Conservation (phyloP, 2,329 filamentous ascomycete species). For the Botrytis aclada region DNA sequence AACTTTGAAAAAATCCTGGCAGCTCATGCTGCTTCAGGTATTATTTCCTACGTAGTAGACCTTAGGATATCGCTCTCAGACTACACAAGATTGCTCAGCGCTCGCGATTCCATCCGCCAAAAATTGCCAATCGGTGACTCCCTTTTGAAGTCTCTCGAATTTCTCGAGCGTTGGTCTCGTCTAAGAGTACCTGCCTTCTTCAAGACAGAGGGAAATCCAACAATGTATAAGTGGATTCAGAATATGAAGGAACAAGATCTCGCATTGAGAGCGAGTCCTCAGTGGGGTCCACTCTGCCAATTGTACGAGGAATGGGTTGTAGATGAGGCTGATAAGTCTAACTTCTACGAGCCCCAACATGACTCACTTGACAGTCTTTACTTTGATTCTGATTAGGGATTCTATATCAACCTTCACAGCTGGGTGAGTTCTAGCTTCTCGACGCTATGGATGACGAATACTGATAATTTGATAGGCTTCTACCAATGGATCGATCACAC, state of each 20-base stretch:
- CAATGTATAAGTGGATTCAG: not conserved
- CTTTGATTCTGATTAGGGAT: not conserved
- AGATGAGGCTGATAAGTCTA: not conserved
- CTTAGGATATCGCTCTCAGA: not conserved
- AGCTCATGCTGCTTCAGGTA: not conserved
- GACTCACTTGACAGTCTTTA: not conserved
- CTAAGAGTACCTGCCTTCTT: not conserved
- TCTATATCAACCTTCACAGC: not conserved
- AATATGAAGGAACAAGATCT: not conserved
- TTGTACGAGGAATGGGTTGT: not conserved
- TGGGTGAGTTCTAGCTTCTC: not conserved
- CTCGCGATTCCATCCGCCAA: not conserved
- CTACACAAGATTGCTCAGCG: not conserved
- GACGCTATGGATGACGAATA: not conserved
- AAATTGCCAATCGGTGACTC: not conserved
- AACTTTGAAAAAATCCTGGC: not conserved
- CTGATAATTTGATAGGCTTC: not conserved
- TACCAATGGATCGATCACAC: not conserved
- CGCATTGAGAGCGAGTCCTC: not conserved
- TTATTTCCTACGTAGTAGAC: not conserved
- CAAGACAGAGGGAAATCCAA: accelerated
- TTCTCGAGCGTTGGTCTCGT: not conserved
- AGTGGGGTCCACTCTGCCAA: not conserved
- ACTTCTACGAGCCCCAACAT: not conserved
- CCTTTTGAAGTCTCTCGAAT: not conserved